These are phyloP conservation scores for Candida tibetensis DNA, from an alignment of 805 yeast species.

Conservation along the genomic window DNA sequence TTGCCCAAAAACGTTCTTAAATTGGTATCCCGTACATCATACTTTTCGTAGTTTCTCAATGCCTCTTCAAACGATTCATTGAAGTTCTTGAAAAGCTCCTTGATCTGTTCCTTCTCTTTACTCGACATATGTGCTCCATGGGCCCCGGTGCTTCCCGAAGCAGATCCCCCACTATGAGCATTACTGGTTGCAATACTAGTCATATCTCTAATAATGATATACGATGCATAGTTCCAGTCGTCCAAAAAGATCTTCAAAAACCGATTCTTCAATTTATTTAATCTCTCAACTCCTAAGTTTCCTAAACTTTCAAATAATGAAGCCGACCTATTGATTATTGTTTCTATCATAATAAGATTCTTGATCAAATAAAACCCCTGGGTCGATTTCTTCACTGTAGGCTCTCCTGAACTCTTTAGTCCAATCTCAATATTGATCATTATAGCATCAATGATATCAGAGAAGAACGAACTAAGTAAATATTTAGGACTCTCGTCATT, in stretches of 20 bases:
- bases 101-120: constrained; percentile 78
- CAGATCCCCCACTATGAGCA: constrained; percentile 31
- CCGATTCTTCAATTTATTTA: constrained; percentile 68
- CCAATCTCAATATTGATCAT: constrained; percentile 61
- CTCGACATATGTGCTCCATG: constrained; percentile 33
- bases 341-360: constrained; percentile 72
- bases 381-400: constrained; percentile 36
- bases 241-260: constrained; percentile 68
- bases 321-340: constrained; percentile 57
- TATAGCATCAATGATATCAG: constrained; percentile 78
- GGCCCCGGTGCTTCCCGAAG: constrained; percentile 10
- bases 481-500: constrained; percentile 43
- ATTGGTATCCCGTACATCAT: constrained; percentile 62
- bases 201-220: constrained; percentile 69
- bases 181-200: constrained; percentile 61
- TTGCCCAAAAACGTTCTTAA: constrained; percentile 61
- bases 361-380: constrained; percentile 72
- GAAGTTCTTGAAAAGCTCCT: constrained; percentile 80
- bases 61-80: constrained; percentile 81
- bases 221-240: constrained; percentile 79
- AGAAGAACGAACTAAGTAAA: constrained; percentile 61
- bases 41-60: constrained; percentile 60
- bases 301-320: constrained; percentile 56
- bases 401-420: constrained; percentile 38
- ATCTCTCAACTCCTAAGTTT: constrained; percentile 55